Evolutionary conservation across 306 rosid genomes (phyloP).

Genomic region (Quercus berberidifolia): DNA sequence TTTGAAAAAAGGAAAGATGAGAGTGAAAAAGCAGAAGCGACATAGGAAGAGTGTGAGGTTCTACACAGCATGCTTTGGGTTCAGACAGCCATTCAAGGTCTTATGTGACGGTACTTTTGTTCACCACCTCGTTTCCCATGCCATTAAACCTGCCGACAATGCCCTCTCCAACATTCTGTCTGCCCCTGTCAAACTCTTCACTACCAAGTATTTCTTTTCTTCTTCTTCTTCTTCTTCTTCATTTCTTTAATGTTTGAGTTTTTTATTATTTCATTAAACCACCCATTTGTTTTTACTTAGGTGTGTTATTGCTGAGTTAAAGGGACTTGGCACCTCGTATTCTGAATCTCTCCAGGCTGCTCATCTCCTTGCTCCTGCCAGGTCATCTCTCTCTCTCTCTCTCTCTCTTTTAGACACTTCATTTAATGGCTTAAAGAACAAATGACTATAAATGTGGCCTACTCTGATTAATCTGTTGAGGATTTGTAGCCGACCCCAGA

Average conservation of each 20-base stretch:
- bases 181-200: conserved; percentile 67
- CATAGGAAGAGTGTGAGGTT: conserved; percentile 68
- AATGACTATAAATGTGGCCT: too few relatives aligned
- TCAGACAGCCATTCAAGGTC: conserved; percentile 69
- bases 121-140: conserved; percentile 58
- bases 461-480: background rate
- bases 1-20: conserved; percentile 39
- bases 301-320: conserved; percentile 70
- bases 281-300: conserved; percentile 29
- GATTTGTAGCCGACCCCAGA: too few relatives aligned
- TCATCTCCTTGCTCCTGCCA: conserved; percentile 48
- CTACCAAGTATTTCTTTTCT: conserved; percentile 48
- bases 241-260: background rate
- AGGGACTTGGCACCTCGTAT: conserved; percentile 50
- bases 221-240: background rate
- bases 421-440: too few relatives aligned
- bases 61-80: conserved; percentile 70
- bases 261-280: background rate
- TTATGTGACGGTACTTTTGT: conserved; percentile 79
- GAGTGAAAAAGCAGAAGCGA: conserved; percentile 62
- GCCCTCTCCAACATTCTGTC: conserved; percentile 53
- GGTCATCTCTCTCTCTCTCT: conserved; percentile 25
- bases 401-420: too few relatives aligned
- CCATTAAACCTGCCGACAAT: conserved; percentile 62
- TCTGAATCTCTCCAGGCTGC: conserved; percentile 63